Percentiles rank a stretch among this genome's conserved stretches.
Evolutionary conservation across 306 rosid genomes (phyloP).

Genomic region (Vachellia pachyceras): DNA sequence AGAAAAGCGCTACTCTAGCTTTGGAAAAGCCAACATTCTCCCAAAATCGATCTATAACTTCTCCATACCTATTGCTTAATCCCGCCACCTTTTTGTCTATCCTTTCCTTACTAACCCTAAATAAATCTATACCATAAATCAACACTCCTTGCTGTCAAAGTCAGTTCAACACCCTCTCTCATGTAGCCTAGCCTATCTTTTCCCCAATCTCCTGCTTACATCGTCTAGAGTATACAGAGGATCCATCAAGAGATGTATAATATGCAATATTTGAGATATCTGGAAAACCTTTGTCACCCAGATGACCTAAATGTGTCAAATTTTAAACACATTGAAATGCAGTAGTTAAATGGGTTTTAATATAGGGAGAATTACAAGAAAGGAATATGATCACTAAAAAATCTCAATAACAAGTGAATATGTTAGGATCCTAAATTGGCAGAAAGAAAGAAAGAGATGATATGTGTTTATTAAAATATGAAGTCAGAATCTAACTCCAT

Average conservation of each 20-base stretch:
- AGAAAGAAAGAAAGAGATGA: too few relatives aligned
- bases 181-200: not conserved
- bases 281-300: constrained; percentile 9
- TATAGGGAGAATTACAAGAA: too few relatives aligned
- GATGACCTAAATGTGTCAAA: not conserved
- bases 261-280: constrained; percentile 18
- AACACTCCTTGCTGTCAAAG: not conserved
- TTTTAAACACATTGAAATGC: constrained; percentile 26
- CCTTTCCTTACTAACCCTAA: not conserved
- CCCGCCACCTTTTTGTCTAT: not conserved
- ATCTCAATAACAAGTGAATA: too few relatives aligned
- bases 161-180: not conserved
- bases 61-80: not conserved
- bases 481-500: too few relatives aligned
- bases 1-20: not conserved
- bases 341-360: not conserved
- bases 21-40: not conserved
- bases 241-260: not conserved
- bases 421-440: too few relatives aligned
- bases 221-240: not conserved
- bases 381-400: too few relatives aligned
- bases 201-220: not conserved
- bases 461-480: too few relatives aligned
- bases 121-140: not conserved
- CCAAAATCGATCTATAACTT: not conserved